Percentiles rank a stretch among this genome's conserved stretches.
These are phyloP conservation scores for Malassezia dermatis DNA, from an alignment of 1,284 basidiomycete species.

Conservation along the genomic window DNA sequence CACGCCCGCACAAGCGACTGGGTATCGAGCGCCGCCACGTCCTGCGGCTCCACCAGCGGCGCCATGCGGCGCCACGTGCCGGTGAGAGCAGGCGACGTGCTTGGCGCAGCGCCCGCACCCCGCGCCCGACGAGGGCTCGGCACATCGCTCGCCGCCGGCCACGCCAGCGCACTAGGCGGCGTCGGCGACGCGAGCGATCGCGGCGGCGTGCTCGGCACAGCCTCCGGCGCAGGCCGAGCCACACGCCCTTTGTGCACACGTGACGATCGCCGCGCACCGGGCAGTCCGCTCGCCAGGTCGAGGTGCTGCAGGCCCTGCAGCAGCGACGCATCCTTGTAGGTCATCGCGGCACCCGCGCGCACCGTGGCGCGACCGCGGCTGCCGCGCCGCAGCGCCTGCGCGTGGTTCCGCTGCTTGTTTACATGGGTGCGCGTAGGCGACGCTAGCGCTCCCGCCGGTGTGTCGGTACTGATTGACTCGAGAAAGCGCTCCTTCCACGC, in stretches of 20 bases:
- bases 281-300: constrained; percentile 51
- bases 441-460: constrained; percentile 20
- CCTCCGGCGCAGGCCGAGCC: background rate
- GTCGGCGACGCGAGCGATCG: background rate
- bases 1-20: constrained; percentile 50
- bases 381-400: constrained; percentile 50
- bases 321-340: constrained; percentile 51
- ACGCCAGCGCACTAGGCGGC: background rate
- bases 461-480: constrained; percentile 50
- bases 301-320: constrained; percentile 51
- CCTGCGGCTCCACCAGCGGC: constrained; percentile 37
- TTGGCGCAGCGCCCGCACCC: background rate
- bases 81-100: constrained; percentile 40
- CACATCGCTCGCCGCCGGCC: background rate
- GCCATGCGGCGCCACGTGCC: constrained; percentile 36
- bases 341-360: constrained; percentile 49
- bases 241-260: background rate
- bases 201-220: background rate
- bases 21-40: constrained; percentile 49
- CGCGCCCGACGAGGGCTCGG: constrained; percentile 1
- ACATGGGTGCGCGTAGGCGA: background rate
- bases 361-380: constrained; percentile 50
- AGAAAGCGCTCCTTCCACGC: constrained; percentile 51
- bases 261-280: constrained; percentile 23
- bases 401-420: constrained; percentile 31